phyloP scores from a whole-genome alignment of 306 rosid genomes.

The Vachellia pachyceras region DNA sequence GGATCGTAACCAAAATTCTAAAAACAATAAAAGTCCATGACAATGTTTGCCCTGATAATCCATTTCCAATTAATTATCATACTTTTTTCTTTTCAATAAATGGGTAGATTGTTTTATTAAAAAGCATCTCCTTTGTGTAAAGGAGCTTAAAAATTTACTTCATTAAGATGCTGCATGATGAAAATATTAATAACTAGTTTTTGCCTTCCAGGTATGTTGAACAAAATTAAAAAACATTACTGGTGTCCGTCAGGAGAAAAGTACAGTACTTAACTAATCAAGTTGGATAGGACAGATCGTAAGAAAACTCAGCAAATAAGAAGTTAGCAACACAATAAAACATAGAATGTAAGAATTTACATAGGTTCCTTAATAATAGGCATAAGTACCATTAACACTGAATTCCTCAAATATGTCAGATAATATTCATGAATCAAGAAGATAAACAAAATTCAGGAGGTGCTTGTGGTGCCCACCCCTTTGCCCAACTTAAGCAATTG shows the following conservation, averaged over 20 bases:
- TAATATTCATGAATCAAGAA: slow-evolving; percentile 26
- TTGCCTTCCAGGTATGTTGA: background rate
- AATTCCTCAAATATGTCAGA: background rate
- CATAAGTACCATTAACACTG: background rate
- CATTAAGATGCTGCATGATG: too few species aligned
- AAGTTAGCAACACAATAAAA: background rate
- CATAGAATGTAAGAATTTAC: background rate
- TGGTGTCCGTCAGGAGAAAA: background rate
- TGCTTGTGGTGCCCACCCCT: slow-evolving; percentile 59
- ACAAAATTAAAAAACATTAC: background rate
- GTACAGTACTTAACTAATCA: background rate
- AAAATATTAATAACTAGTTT: background rate
- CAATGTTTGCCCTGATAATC: slow-evolving; percentile 13
- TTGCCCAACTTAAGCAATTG: slow-evolving; percentile 74
- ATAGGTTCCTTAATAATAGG: background rate
- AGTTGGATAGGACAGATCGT: background rate
- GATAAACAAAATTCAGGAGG: slow-evolving; percentile 16
- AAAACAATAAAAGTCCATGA: background rate
- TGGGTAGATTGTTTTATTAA: background rate
- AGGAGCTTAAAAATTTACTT: background rate
- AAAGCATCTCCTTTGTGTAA: background rate
- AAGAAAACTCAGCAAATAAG: background rate
- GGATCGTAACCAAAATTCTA: background rate
- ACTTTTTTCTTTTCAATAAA: slow-evolving; percentile 3
- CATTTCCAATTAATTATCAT: background rate